Conservation (phyloP, 1,139 yeast genomes). For the Saccharomycopsis hybrid region DNA sequence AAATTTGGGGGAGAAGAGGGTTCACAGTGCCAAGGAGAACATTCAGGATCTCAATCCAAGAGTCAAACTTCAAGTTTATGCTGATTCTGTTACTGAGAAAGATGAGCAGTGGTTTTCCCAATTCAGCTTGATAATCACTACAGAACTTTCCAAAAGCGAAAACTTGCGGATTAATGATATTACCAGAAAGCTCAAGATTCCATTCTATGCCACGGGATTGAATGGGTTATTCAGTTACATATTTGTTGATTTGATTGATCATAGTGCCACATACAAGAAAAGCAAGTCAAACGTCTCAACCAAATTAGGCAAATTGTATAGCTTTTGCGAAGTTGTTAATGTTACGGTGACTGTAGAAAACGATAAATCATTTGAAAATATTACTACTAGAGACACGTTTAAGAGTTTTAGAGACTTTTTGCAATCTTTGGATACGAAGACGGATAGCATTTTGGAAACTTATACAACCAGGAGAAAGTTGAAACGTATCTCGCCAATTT, state of each 20-base stretch:
- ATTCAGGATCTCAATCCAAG: conserved; percentile 74
- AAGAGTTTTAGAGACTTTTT: conserved; percentile 35
- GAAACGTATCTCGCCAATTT: conserved; percentile 49
- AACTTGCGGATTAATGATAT: conserved; percentile 41
- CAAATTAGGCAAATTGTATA: conserved; percentile 43
- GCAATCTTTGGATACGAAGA: conserved; percentile 24
- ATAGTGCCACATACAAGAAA: conserved; percentile 46
- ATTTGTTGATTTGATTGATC: conserved; percentile 69
- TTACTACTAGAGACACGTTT: conserved; percentile 52
- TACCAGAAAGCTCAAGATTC: conserved; percentile 50
- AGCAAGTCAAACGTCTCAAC: conserved; percentile 41
- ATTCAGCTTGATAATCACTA: conserved; percentile 70
- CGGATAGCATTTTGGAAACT: conserved; percentile 34
- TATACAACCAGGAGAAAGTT: conserved; percentile 45
- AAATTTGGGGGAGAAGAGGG: conserved; percentile 48
- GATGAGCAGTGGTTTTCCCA: conserved; percentile 40
- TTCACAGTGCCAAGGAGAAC: conserved; percentile 46
- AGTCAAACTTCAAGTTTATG: conserved; percentile 44
- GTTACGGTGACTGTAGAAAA: conserved; percentile 40
- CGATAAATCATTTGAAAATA: conserved; percentile 38
- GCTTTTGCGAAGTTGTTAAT: conserved; percentile 39
- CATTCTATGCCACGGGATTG: conserved; percentile 62
- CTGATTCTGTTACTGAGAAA: conserved; percentile 30
- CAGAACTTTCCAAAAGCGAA: conserved; percentile 49
- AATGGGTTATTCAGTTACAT: conserved; percentile 83